Evolutionary conservation across 495 filamentous ascomycete genomes (phyloP).

Genomic region (Neurospora intermedia): DNA sequence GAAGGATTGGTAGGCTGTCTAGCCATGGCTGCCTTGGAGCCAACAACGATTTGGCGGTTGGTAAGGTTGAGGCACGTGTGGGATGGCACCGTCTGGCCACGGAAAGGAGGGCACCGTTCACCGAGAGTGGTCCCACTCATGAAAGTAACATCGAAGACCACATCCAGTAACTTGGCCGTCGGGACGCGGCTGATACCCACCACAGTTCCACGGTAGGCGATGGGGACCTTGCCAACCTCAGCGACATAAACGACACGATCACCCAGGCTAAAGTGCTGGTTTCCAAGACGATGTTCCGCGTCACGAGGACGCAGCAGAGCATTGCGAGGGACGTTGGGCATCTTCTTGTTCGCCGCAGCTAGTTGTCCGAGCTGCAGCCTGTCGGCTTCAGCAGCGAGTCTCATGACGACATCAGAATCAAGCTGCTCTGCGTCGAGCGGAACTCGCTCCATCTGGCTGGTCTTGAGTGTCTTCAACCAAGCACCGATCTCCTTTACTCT

Average conservation of each 20-base stretch:
- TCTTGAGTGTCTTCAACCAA: constrained; percentile 85
- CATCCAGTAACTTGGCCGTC: constrained; percentile 70
- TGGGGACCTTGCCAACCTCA: constrained; percentile 88
- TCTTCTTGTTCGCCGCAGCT: constrained; percentile 35
- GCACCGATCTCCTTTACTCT: constrained; percentile 74
- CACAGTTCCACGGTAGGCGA: constrained; percentile 83
- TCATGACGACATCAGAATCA: constrained; percentile 76
- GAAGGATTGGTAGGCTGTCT: constrained; percentile 43
- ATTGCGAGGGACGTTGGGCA: constrained; percentile 70
- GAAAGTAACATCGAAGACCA: constrained; percentile 88
- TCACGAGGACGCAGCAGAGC: constrained; percentile 85
- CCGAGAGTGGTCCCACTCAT: constrained; percentile 90
- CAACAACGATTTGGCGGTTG: constrained; percentile 67
- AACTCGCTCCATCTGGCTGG: constrained; percentile 83
- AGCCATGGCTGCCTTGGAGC: constrained; percentile 54
- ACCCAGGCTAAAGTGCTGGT: constrained; percentile 75
- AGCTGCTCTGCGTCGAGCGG: constrained; percentile 92
- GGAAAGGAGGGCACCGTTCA: constrained; percentile 87
- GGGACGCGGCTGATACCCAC: constrained; percentile 82
- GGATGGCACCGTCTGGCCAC: constrained; percentile 81
- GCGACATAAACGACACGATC: constrained; percentile 90
- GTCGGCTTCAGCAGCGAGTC: constrained; percentile 72
- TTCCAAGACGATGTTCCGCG: constrained; percentile 78
- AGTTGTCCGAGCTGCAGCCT: constrained; percentile 37
- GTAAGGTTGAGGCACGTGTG: constrained; percentile 80